A percentile compares a stretch with the other conserved stretches of the same genome.
These are phyloP conservation scores for Diaporthe sp. DNA, from an alignment of 2,329 filamentous ascomycete genomes.

Conservation along the genomic window DNA sequence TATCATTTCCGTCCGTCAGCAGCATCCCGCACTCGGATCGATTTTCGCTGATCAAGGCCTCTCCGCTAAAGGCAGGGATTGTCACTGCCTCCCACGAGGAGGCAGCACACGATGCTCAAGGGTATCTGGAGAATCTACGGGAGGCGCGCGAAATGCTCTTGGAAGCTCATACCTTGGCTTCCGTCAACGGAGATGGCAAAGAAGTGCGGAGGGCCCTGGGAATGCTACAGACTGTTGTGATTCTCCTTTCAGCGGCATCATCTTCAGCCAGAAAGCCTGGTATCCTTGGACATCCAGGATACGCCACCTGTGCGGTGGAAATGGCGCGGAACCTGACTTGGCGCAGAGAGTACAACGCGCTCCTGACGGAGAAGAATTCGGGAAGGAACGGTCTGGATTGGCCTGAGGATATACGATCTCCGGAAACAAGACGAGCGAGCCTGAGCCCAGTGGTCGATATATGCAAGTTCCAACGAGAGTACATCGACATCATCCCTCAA, in stretches of 20 bases:
- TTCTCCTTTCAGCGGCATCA: constrained; percentile 74
- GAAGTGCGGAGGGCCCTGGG: constrained; percentile 74
- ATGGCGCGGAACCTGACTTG: constrained; percentile 78
- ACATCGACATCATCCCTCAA: constrained; percentile 86
- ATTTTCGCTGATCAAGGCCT: constrained; percentile 51
- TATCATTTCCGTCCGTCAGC: constrained; percentile 83
- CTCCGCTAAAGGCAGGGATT: constrained; percentile 50
- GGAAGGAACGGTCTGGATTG: constrained; percentile 53
- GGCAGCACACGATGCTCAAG: constrained; percentile 48
- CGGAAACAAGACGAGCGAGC: constrained; percentile 56
- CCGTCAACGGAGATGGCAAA: constrained; percentile 67
- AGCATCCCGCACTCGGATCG: constrained; percentile 53
- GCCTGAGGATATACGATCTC: constrained; percentile 50
- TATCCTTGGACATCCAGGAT: constrained; percentile 63
- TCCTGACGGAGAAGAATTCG: constrained; percentile 61
- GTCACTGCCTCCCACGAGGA: constrained; percentile 3
- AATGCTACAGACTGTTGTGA: constrained; percentile 74
- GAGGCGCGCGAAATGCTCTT: constrained; percentile 76
- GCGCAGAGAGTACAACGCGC: constrained; percentile 72
- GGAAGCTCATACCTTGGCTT: constrained; percentile 71
- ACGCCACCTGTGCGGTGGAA: constrained; percentile 76
- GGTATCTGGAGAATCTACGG: constrained; percentile 71
- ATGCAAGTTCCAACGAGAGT: constrained; percentile 80
- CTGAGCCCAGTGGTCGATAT: constrained; percentile 66
- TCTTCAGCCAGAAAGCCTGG: constrained; percentile 57